Base-by-base conservation (phyloP, 495 filamentous ascomycete genomes). In the Pyrenopolyporus hunteri region DNA sequence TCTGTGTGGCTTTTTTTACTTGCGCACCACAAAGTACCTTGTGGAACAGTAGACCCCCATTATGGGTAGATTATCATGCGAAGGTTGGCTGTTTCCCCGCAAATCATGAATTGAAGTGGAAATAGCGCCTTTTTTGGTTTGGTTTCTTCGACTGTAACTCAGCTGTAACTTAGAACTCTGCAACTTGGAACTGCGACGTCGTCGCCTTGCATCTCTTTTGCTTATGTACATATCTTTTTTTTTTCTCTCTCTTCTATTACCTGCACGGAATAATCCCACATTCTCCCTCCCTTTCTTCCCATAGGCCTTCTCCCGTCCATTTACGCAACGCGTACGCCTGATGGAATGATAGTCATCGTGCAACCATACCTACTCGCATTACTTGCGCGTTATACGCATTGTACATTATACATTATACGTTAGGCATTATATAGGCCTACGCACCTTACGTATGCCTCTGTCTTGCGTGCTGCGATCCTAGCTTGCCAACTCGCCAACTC, bases 41-140 rank as follows among this genome's bases (percentile, higher is more conserved):
- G 61, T 59, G 31, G 42, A 11, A 60, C 56, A 19, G 6, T 48
- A 40, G 35, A 48, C 47, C 56, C 26, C 52, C 57, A 66, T 66
- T 66, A 61, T 66, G 63, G 63, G 14, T 66, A 61, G 57, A 66
- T 66, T 53, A 66, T 66, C 57, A 47, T 66, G 57, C 52, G 42
- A 57, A 57, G 31, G 46, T 53, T 61, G 52, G 45, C 55, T 52
- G 50, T 65, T 64, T 65, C 62, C 62, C 62, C 62, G 62, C 62
- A 64, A 55, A 59, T 50, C 26, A 48, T 20, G 29, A 37, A 47
- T 37, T 25, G 48, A 45, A 32, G 51, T 22, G 56, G 47, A 56
- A 55, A 39, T 14, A 13, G 40, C 14, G 20, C 36, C 35, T 33
- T 50, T 32, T 48, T 28, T 22, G 16, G 25, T 42, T 35, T 36